A percentile compares a stretch with the other conserved stretches of the same genome.
Evolutionary conservation across 208 protist species (phyloP).

Genomic region (Porcisia deanei): DNA sequence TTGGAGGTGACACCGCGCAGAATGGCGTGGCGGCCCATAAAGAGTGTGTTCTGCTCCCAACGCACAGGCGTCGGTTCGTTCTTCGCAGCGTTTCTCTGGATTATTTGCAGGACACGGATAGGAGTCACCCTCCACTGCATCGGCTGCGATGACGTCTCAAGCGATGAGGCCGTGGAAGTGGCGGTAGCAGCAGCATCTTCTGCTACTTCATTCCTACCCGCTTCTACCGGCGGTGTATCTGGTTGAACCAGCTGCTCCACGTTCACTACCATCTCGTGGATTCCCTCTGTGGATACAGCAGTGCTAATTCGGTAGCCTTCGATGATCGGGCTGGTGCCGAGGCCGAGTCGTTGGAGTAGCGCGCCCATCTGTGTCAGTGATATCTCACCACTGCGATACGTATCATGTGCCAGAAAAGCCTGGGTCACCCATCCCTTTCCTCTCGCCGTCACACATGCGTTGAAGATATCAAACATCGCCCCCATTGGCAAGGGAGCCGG

Average conservation of each 20-base stretch:
- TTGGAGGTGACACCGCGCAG: slow-evolving; percentile 31
- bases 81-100: slow-evolving; percentile 24
- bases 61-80: slow-evolving; percentile 35
- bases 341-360: slow-evolving; percentile 49
- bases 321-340: slow-evolving; percentile 52
- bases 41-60: slow-evolving; percentile 31
- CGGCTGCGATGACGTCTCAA: background rate
- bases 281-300: background rate
- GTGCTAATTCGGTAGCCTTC: slow-evolving; percentile 39
- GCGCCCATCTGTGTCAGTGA: slow-evolving; percentile 40
- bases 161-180: background rate
- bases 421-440: slow-evolving; percentile 46
- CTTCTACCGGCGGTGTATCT: background rate
- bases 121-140: slow-evolving; percentile 30
- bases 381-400: slow-evolving; percentile 63
- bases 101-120: slow-evolving; percentile 40
- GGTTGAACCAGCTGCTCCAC: slow-evolving; percentile 21
- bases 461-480: slow-evolving; percentile 37
- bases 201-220: background rate
- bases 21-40: slow-evolving; percentile 42
- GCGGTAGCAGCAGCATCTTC: background rate
- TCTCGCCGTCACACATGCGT: slow-evolving; percentile 38
- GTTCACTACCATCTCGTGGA: slow-evolving; percentile 25
- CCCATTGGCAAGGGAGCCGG: slow-evolving; percentile 31
- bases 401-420: slow-evolving; percentile 61